A percentile compares a stretch with the other conserved stretches of the same genome.
Evolutionary conservation across 108 stramenopile species (phyloP).

Genomic region (Fragilaria radians): DNA sequence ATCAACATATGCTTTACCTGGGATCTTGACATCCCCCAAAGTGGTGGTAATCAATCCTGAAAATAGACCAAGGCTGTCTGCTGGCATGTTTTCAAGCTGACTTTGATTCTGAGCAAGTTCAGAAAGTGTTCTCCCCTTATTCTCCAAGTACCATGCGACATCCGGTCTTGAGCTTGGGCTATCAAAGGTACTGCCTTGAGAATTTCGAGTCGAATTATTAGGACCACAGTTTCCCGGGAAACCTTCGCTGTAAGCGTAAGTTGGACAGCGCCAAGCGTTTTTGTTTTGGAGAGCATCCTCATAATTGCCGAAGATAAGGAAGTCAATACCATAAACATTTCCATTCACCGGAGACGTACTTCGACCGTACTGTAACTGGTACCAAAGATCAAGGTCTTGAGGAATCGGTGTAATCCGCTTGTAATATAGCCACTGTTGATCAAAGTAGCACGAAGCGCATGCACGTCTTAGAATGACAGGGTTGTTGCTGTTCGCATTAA

Average conservation of each 20-base stretch:
- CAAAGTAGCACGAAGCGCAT: slow-evolving; percentile 19
- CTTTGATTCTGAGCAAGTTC: background rate
- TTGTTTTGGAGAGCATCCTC: slow-evolving; percentile 22
- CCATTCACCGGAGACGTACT: slow-evolving; percentile 6
- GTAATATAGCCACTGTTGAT: slow-evolving; percentile 28
- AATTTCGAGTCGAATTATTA: background rate
- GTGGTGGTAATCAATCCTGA: background rate
- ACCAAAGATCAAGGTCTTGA: slow-evolving; percentile 13
- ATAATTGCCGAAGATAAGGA: slow-evolving; percentile 23
- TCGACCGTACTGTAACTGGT: slow-evolving; percentile 15
- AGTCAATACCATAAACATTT: slow-evolving; percentile 22
- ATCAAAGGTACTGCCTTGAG: background rate
- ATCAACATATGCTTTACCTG: background rate
- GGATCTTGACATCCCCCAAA: background rate
- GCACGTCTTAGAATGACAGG: slow-evolving; percentile 18
- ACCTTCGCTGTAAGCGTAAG: slow-evolving; percentile 18
- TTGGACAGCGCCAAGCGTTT: slow-evolving; percentile 27
- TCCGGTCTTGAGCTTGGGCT: background rate
- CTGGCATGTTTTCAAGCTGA: too few species aligned
- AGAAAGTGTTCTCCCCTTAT: background rate
- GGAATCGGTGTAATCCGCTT: slow-evolving; percentile 24
- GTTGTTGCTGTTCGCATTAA: background rate
- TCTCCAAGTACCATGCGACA: slow-evolving; percentile 2
- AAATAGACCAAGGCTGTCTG: background rate
- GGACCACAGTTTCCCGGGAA: slow-evolving; percentile 17